These are phyloP conservation scores for Peniophora sp. DNA, from an alignment of 1,284 basidiomycete genomes.

Conservation along the genomic window DNA sequence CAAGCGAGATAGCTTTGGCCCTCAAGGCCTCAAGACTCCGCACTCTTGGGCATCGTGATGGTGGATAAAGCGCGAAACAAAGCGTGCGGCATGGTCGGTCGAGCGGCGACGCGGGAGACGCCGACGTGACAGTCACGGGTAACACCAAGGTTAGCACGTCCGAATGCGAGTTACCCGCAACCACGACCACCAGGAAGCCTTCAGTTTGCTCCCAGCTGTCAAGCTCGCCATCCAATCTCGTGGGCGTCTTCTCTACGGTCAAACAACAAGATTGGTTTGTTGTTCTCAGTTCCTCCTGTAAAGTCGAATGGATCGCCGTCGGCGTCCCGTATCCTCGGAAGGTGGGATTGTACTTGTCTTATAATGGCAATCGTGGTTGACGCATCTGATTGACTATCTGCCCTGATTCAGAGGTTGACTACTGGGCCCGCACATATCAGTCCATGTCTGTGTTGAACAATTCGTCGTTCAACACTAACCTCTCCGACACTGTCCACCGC, in stretches of 20 bases:
- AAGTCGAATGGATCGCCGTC: constrained; percentile 6
- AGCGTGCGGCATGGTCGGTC: no score
- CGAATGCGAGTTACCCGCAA: background rate
- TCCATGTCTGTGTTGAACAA: constrained; percentile 47
- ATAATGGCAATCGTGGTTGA: background rate
- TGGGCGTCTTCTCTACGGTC: background rate
- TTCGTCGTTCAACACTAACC: constrained; percentile 41
- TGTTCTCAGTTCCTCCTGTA: background rate
- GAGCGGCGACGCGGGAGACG: no score
- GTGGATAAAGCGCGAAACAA: no score
- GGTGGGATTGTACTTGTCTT: constrained; percentile 2
- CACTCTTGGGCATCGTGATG: no score
- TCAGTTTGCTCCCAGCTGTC: background rate
- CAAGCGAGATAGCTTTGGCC: no score
- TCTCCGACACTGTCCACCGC: constrained; percentile 53
- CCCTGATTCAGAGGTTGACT: constrained; percentile 47
- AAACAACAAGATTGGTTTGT: background rate
- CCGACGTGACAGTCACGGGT: background rate
- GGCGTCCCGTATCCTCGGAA: constrained; percentile 5
- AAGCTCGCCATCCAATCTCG: background rate
- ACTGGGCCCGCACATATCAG: constrained; percentile 58
- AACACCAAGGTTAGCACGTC: background rate
- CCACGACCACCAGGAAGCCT: background rate
- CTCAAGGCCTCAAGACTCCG: no score
- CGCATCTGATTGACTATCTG: background rate